Conservation (phyloP, 1,284 basidiomycete species). For the Microbotryum violaceum region DNA sequence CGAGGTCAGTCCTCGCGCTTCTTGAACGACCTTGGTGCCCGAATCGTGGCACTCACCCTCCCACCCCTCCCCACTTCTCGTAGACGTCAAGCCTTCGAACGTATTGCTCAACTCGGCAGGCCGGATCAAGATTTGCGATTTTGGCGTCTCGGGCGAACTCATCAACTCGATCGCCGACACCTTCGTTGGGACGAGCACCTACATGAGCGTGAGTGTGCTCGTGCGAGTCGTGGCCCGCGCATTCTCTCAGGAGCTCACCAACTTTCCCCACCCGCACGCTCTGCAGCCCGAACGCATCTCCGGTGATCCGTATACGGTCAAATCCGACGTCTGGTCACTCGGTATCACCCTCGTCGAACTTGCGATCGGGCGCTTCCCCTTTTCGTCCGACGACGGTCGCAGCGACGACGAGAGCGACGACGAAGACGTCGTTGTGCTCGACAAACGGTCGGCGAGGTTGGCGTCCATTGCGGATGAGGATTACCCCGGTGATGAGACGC, state of each 20-base stretch:
- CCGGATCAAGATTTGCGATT: conserved; percentile 97
- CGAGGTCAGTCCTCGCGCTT: conserved; percentile 57
- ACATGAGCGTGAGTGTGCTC: conserved; percentile 81
- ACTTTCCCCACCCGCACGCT: too few species aligned
- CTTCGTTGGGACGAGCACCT: conserved; percentile 95
- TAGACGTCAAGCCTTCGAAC: conserved; percentile 98
- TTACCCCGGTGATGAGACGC: conserved; percentile 29
- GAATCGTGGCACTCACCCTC: background rate
- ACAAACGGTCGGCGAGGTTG: conserved; percentile 42
- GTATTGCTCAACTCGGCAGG: conserved; percentile 89
- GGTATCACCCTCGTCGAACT: conserved; percentile 93
- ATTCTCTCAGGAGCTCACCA: too few species aligned
- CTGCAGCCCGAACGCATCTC: conserved; percentile 92
- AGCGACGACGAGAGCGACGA: conserved; percentile 46
- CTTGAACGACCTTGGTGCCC: background rate
- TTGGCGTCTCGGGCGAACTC: conserved; percentile 95
- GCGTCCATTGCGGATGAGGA: conserved; percentile 8
- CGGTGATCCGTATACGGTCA: conserved; percentile 93
- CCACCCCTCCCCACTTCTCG: background rate
- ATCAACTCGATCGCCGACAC: conserved; percentile 99
- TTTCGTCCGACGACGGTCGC: conserved; percentile 49
- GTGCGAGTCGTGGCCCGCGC: too few species aligned
- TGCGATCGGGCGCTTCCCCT: conserved; percentile 86
- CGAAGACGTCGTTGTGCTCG: conserved; percentile 32
- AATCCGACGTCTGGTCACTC: conserved; percentile 95